phyloP scores from a whole-genome alignment of 225 moss, liverwort and hornwort species.

The Pleurozium schreberi region DNA sequence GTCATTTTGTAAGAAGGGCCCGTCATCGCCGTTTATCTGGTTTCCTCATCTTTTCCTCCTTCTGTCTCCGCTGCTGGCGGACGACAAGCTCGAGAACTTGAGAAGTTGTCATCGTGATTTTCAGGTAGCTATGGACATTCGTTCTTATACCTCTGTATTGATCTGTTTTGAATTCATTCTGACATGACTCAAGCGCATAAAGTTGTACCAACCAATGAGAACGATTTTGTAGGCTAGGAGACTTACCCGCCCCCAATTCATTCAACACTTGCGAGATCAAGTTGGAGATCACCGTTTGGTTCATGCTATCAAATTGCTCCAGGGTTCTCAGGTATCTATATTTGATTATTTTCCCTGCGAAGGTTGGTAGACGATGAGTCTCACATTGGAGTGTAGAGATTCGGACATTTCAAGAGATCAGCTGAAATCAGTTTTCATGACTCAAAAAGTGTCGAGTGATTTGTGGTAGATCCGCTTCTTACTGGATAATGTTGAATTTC shows the following conservation, averaged over 20 bases:
- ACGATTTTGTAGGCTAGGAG: slow-evolving; percentile 26
- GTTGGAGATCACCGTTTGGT: slow-evolving; percentile 30
- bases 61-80: slow-evolving; percentile 10
- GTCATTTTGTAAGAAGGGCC: background rate
- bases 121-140: slow-evolving; percentile 12
- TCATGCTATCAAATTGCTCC: slow-evolving; percentile 40
- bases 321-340: slow-evolving; percentile 32
- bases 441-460: background rate
- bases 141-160: background rate
- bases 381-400: background rate
- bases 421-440: background rate
- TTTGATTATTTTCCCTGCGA: background rate
- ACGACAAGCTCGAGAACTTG: background rate
- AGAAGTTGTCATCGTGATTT: slow-evolving; percentile 16
- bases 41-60: slow-evolving; percentile 25
- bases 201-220: background rate
- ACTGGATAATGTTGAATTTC: background rate
- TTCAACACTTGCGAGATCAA: slow-evolving; percentile 12
- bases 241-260: slow-evolving; percentile 17
- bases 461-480: background rate
- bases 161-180: background rate
- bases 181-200: background rate
- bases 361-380: background rate
- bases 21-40: slow-evolving; percentile 28
- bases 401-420: background rate